Percentiles rank a stretch among this genome's conserved stretches.
phyloP scores from a whole-genome alignment of 805 yeast genomes.

The Nakazawaea laoshanensis region DNA sequence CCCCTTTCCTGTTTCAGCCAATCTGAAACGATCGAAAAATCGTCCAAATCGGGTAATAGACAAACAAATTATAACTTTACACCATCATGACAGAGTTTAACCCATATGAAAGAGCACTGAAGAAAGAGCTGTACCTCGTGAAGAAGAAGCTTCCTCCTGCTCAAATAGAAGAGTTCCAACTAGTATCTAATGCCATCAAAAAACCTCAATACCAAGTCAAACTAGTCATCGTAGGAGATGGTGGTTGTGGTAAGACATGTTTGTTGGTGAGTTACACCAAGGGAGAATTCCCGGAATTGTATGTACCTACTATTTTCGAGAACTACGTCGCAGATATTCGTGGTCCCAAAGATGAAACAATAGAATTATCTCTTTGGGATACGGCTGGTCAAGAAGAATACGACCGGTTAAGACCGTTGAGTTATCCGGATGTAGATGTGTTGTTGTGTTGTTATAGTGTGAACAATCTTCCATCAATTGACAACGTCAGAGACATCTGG shows the following conservation, averaged over 20 bases:
- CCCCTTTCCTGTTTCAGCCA: not conserved
- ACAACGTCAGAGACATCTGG: slow-evolving; percentile 77
- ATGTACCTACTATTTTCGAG: slow-evolving; percentile 81
- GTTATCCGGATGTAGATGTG: slow-evolving; percentile 73
- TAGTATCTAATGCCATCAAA: slow-evolving; percentile 3
- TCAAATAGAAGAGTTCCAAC: slow-evolving; percentile 3
- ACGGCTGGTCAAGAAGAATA: slow-evolving; percentile 89
- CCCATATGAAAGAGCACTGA: slow-evolving; percentile 9
- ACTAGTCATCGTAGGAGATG: slow-evolving; percentile 77
- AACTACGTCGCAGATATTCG: slow-evolving; percentile 56
- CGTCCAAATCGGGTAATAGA: not conserved
- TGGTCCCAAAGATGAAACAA: slow-evolving; percentile 36
- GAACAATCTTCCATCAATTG: slow-evolving; percentile 52
- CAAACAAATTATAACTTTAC: not conserved
- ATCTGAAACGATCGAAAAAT: not conserved
- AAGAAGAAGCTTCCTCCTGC: not conserved
- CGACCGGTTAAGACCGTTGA: slow-evolving; percentile 68
- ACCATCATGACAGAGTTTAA: slow-evolving; percentile 1
- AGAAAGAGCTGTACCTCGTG: slow-evolving; percentile 3
- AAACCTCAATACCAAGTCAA: slow-evolving; percentile 17
- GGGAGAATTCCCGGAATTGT: slow-evolving; percentile 60
- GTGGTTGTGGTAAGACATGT: slow-evolving; percentile 88
- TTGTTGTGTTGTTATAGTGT: slow-evolving; percentile 71
- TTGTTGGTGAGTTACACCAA: slow-evolving; percentile 50
- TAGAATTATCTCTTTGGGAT: slow-evolving; percentile 78